phyloP scores from a whole-genome alignment of 805 yeast species.

The Candida peoriensis region DNA sequence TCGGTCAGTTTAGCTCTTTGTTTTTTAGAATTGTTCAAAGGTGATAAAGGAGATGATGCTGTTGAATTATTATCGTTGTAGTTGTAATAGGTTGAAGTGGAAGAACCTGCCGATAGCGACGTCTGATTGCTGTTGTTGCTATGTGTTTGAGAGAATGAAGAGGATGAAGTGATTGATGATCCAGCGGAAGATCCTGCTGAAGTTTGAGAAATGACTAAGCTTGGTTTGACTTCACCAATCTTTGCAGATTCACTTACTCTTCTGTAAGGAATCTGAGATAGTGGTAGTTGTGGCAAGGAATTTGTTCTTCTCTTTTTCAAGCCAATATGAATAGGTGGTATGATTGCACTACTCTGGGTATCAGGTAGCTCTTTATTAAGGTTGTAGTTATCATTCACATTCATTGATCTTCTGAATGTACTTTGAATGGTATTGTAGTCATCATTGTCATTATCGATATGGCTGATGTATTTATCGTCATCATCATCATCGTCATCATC shows the following conservation, averaged over 20 bases:
- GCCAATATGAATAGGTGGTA: constrained; percentile 21
- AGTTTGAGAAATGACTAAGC: constrained; percentile 14
- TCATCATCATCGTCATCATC: constrained; percentile 11
- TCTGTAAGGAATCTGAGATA: constrained; percentile 39
- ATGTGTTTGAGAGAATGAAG: constrained; percentile 4
- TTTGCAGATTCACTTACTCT: constrained; percentile 31
- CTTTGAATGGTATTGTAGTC: constrained; percentile 3
- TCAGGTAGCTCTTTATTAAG: constrained; percentile 9
- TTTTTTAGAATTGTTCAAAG: constrained; percentile 10
- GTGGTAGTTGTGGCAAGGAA: constrained; percentile 49
- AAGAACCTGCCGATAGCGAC: constrained; percentile 6
- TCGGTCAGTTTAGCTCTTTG: constrained; percentile 17
- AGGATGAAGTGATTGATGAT: constrained; percentile 4
- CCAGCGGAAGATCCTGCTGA: constrained; percentile 1
- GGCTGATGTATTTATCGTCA: no score
- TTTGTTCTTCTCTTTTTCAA: constrained; percentile 43
- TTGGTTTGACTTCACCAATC: constrained; percentile 38
- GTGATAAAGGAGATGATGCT: constrained; percentile 16
- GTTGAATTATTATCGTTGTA: constrained; percentile 3
- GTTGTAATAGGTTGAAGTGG: constrained; percentile 4
- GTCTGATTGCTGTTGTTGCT: not conserved
- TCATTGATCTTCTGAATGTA: constrained; percentile 4
- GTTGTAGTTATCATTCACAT: constrained; percentile 9
- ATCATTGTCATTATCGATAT: not conserved
- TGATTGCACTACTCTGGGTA: constrained; percentile 1